Percentiles rank a stretch among this genome's conserved stretches.
Evolutionary conservation across 345 rosid genomes (phyloP).

Genomic region (Linum tenue): DNA sequence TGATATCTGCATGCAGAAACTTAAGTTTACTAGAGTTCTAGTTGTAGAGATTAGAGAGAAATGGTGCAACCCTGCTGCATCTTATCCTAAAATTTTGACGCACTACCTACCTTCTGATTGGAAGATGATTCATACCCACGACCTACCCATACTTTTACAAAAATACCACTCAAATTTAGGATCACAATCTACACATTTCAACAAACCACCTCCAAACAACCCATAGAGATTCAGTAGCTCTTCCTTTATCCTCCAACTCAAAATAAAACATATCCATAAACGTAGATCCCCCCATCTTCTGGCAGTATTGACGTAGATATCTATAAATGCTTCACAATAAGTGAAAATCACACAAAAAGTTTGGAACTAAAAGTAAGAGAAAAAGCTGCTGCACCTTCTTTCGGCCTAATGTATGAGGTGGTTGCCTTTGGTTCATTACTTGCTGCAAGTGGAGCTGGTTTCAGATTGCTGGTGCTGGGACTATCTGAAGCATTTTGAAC

Average conservation of each 20-base stretch:
- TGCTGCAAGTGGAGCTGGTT: slow-evolving; percentile 19
- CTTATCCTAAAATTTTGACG: neutral
- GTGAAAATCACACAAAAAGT: no score
- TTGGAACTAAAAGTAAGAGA: neutral
- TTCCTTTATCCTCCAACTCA: neutral
- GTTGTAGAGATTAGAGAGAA: neutral
- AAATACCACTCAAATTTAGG: no score
- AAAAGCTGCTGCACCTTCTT: slow-evolving; percentile 47
- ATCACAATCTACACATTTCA: no score
- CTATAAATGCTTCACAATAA: no score
- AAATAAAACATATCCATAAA: neutral
- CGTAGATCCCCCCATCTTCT: no score
- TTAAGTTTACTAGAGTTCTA: neutral
- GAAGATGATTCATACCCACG: no score
- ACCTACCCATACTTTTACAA: no score
- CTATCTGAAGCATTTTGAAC: slow-evolving; percentile 20
- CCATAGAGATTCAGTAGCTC: neutral
- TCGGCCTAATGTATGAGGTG: slow-evolving; percentile 50
- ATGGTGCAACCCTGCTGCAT: neutral
- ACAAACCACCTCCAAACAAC: neutral
- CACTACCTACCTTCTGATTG: no score
- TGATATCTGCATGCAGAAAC: neutral
- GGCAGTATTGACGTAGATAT: no score
- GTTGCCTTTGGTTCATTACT: slow-evolving; percentile 47
- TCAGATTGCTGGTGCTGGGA: slow-evolving; percentile 19